These are phyloP conservation scores for Aspergillus carlsbadensis DNA, from an alignment of 495 filamentous ascomycete genomes.

Conservation along the genomic window DNA sequence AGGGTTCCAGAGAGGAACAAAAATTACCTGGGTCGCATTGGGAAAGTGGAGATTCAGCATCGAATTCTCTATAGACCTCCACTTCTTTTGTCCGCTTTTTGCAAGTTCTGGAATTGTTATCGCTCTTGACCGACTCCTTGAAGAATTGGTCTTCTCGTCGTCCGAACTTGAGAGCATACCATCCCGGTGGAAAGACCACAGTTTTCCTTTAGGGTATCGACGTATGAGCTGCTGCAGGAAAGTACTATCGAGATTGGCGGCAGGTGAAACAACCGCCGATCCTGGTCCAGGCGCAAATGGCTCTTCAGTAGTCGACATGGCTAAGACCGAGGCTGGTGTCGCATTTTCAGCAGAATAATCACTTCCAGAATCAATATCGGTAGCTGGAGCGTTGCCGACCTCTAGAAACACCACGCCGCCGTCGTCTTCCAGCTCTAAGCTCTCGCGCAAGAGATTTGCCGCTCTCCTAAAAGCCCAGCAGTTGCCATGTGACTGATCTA, in stretches of 20 bases:
- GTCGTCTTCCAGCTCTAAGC: slow-evolving; percentile 48
- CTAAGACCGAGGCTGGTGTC: slow-evolving; percentile 36
- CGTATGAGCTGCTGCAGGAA: slow-evolving; percentile 54
- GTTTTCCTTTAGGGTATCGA: slow-evolving; percentile 59
- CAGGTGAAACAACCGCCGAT: slow-evolving; percentile 30
- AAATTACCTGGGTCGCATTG: slow-evolving; percentile 42
- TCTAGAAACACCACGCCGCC: slow-evolving; percentile 59
- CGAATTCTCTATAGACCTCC: slow-evolving; percentile 41
- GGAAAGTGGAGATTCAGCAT: slow-evolving; percentile 48
- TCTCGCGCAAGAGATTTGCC: slow-evolving; percentile 56
- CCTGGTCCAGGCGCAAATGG: slow-evolving; percentile 39
- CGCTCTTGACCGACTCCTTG: slow-evolving; percentile 16
- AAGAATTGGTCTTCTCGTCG: slow-evolving; percentile 33
- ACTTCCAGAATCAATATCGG: slow-evolving; percentile 34
- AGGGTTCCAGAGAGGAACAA: slow-evolving; percentile 69
- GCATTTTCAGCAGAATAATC: slow-evolving; percentile 30
- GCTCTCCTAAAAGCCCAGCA: slow-evolving; percentile 53
- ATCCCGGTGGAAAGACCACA: slow-evolving; percentile 64
- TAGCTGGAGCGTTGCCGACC: slow-evolving; percentile 28
- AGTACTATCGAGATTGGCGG: slow-evolving; percentile 35
- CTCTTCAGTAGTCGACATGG: slow-evolving; percentile 37
- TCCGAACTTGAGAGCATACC: slow-evolving; percentile 42
- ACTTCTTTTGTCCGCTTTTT: slow-evolving; percentile 38
- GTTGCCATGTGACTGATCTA: slow-evolving; percentile 42
- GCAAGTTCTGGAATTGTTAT: slow-evolving; percentile 27